Percentiles rank a stretch among this genome's conserved stretches.
phyloP scores from a whole-genome alignment of 2,329 filamentous ascomycete species.

The Fusarium sp. region DNA sequence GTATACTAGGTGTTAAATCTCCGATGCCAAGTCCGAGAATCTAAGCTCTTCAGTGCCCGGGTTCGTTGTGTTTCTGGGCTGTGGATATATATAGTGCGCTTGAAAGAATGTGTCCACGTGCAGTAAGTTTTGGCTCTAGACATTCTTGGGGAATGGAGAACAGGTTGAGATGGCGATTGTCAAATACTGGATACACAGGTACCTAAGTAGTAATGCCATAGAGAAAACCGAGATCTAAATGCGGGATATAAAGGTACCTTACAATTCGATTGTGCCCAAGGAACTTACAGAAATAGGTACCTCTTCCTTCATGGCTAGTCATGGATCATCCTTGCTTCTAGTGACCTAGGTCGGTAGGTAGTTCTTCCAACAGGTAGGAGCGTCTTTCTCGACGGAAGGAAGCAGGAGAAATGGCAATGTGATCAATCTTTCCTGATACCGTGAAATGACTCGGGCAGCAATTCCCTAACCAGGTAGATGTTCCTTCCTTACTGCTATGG shows the following conservation, averaged over 20 bases:
- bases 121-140: constrained; percentile 39
- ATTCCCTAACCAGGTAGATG: too few relatives aligned
- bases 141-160: constrained; percentile 4
- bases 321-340: too few relatives aligned
- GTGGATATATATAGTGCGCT: neutral
- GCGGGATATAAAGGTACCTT: neutral
- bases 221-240: neutral
- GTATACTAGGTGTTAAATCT: constrained; percentile 6
- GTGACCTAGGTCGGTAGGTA: too few relatives aligned
- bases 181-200: neutral
- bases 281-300: too few relatives aligned
- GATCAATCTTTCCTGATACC: too few relatives aligned
- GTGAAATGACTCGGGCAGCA: too few relatives aligned
- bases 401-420: too few relatives aligned
- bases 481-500: too few relatives aligned
- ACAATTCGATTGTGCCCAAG: too few relatives aligned
- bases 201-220: neutral
- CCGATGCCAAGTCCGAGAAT: constrained; percentile 1
- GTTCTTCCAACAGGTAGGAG: too few relatives aligned
- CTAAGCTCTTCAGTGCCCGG: neutral
- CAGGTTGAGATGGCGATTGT: neutral
- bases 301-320: too few relatives aligned
- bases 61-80: constrained; percentile 5
- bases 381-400: too few relatives aligned
- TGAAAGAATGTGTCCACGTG: constrained; percentile 40